Evolutionary conservation across 2,329 filamentous ascomycete genomes (phyloP).

Genomic region (Chaetomiaceae sp.): DNA sequence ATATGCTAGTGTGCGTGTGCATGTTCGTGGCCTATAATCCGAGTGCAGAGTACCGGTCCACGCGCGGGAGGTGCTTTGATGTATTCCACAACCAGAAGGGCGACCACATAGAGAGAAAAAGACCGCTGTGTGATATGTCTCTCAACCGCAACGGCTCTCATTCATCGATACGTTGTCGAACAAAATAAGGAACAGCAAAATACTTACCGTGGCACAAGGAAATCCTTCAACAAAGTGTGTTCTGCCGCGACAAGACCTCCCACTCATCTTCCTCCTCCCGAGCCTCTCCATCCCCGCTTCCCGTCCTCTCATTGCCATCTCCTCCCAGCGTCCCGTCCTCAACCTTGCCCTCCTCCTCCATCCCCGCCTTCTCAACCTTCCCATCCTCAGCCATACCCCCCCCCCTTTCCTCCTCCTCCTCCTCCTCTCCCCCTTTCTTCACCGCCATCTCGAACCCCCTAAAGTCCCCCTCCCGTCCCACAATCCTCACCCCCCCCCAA

Average conservation of each 20-base stretch:
- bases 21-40: too few relatives aligned
- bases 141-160: too few relatives aligned
- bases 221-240: neutral
- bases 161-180: too few relatives aligned
- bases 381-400: neutral
- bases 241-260: conserved; percentile 9
- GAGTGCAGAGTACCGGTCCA: too few relatives aligned
- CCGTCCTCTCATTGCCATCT: neutral
- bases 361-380: neutral
- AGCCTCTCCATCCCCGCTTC: neutral
- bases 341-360: neutral
- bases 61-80: too few relatives aligned
- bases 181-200: too few relatives aligned
- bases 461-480: neutral
- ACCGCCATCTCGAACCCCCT: neutral
- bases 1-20: too few relatives aligned
- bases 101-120: too few relatives aligned
- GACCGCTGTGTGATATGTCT: too few relatives aligned
- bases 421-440: neutral
- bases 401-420: neutral
- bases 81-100: too few relatives aligned
- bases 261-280: conserved; percentile 5
- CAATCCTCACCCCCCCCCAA: conserved; percentile 9
- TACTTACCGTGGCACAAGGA: too few relatives aligned
- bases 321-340: conserved; percentile 7